phyloP scores from a whole-genome alignment of 768 basidiomycete genomes.

The Lactarius psammicola region DNA sequence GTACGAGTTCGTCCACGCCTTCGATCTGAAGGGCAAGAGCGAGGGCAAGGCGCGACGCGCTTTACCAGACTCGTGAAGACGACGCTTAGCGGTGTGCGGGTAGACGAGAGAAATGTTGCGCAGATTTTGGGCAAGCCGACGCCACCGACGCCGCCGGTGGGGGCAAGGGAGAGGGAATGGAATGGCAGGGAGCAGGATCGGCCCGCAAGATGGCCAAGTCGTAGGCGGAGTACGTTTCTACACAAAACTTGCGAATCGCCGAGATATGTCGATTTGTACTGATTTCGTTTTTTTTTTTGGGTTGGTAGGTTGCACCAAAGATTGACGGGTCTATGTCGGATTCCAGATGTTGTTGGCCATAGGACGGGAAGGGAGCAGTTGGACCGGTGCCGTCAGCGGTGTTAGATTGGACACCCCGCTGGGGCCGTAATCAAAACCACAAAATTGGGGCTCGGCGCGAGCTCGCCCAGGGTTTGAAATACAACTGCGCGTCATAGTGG shows the following conservation, averaged over 20 bases:
- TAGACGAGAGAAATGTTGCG: too few relatives aligned
- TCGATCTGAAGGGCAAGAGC: conserved; percentile 65
- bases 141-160: too few relatives aligned
- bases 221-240: conserved; percentile 65
- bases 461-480: background rate
- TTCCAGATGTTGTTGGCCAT: conserved; percentile 85
- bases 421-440: conserved; percentile 82
- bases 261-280: too few relatives aligned
- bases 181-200: too few relatives aligned
- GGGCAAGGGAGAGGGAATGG: too few relatives aligned
- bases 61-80: too few relatives aligned
- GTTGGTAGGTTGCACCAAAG: conserved; percentile 66
- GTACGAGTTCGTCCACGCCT: conserved; percentile 75
- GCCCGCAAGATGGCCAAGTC: background rate
- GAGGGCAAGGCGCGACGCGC: too few relatives aligned
- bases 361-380: conserved; percentile 87
- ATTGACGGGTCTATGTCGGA: conserved; percentile 79
- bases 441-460: conserved; percentile 80
- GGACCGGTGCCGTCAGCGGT: conserved; percentile 66
- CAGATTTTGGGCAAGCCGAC: too few relatives aligned
- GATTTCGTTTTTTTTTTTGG: background rate
- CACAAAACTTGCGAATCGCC: background rate
- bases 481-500: background rate
- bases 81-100: too few relatives aligned
- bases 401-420: conserved; percentile 61